A percentile compares a stretch with the other conserved stretches of the same genome.
Evolutionary conservation across 306 rosid genomes (phyloP).

Genomic region (Abrus pulchellus): DNA sequence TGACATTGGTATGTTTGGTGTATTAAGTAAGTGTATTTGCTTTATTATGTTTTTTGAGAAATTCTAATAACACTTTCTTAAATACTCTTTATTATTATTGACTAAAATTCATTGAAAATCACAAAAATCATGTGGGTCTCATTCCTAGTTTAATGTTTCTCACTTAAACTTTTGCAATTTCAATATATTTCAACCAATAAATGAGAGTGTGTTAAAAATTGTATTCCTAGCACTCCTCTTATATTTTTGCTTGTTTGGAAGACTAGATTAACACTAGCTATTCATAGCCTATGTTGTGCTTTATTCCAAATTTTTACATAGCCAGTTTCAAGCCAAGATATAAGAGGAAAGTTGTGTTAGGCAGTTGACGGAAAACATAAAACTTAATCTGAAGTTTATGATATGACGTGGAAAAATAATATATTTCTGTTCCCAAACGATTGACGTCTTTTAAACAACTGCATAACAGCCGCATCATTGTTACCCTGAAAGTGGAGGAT

Average conservation of each 20-base stretch:
- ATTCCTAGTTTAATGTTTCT: too few species aligned
- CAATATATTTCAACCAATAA: too few species aligned
- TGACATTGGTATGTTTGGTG: neutral
- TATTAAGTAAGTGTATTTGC: constrained; percentile 26
- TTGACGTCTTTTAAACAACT: constrained; percentile 26
- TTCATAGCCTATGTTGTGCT: neutral
- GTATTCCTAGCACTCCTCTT: neutral
- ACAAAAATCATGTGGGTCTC: too few species aligned
- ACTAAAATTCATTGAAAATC: too few species aligned
- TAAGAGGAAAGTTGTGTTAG: neutral
- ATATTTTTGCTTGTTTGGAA: neutral
- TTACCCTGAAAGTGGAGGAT: neutral
- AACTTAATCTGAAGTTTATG: neutral
- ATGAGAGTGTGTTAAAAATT: too few species aligned
- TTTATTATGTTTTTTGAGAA: neutral
- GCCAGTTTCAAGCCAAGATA: neutral
- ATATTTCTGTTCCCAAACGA: constrained; percentile 2
- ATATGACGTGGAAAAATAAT: neutral
- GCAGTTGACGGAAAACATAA: neutral
- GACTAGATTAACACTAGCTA: neutral
- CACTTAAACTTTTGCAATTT: too few species aligned
- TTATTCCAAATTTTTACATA: neutral
- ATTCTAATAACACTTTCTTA: too few species aligned
- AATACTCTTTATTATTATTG: too few species aligned
- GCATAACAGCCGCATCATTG: constrained; percentile 12